Base-by-base conservation (phyloP, 306 rosid genomes). In the Rosa rugosa region DNA sequence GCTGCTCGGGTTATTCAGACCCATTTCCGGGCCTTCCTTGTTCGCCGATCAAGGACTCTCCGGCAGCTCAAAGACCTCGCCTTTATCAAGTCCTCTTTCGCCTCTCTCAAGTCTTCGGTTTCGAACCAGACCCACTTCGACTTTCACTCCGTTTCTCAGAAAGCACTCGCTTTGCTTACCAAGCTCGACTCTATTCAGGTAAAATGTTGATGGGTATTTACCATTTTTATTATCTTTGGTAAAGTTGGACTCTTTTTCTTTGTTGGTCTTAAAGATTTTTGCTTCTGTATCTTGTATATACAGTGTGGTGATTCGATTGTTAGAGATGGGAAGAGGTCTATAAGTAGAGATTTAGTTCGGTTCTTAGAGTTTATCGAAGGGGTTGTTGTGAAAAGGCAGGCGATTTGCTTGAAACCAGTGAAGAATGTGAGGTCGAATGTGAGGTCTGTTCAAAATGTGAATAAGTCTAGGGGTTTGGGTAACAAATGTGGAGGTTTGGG, bases 11-110 rank as follows among this genome's bases (percentile, higher is more conserved):
- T 89, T 0, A 91, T 96, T 46, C 99, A 96, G 79, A 87, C 89
- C 82, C 94, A 90, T 64, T 96, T 91, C 80, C 93, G 98, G 12
- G 87, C 96, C 38, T 91, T 91, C 82, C 98, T 96, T 72, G 96
- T 81, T 73, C 92, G 96, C 76, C 88, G 99, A 87, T 90, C 99
- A 44, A 82, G 87, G 84, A 86, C 96, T 73, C 97, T 96, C 59
- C 36, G 97, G 34, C 84, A 88, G 84, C 96, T 96, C 63, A 91
- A 91, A 79, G 96, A 85, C 36, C 97, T 96, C 62, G 94, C 94
- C 66, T 66, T 84, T 38, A 79, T 96, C 86, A 93, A 91, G 77
- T 88, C 96, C 57, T 69, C 85, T 3, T 83, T 90, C 76, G 84
- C 46, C 62, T 77, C 88, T 77, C 87, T 96, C 84, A 85, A 85